phyloP scores from a whole-genome alignment of 768 basidiomycete genomes.

The Leccinum subgranulosum region DNA sequence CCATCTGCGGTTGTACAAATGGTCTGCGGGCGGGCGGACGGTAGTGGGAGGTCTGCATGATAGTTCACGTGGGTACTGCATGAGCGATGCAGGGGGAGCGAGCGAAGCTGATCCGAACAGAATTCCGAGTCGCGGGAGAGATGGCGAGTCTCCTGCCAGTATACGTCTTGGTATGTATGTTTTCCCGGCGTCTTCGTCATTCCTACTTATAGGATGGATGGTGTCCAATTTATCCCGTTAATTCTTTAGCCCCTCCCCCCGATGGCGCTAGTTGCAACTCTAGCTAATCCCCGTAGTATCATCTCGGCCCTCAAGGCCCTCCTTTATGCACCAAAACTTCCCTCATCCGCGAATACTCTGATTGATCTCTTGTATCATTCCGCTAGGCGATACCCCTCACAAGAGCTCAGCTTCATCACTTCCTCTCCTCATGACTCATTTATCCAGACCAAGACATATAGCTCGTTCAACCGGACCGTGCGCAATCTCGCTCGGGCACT shows the following conservation, averaged over 20 bases:
- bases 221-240: not conserved
- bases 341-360: constrained; percentile 11
- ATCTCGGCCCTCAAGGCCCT: not conserved
- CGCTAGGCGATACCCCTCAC: constrained; percentile 18
- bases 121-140: too few species aligned
- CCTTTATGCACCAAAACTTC: not conserved
- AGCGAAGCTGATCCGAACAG: too few species aligned
- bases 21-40: too few species aligned
- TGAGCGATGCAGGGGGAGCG: too few species aligned
- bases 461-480: not conserved
- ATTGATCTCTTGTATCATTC: constrained; percentile 20
- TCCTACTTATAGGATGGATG: not conserved
- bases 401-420: constrained; percentile 23
- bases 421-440: constrained; percentile 27
- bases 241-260: not conserved
- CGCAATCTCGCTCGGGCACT: not conserved
- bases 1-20: too few species aligned
- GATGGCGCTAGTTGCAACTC: not conserved
- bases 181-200: too few species aligned
- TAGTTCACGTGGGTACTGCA: too few species aligned
- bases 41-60: too few species aligned
- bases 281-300: not conserved
- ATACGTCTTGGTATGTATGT: too few species aligned
- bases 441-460: constrained; percentile 6
- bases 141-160: too few species aligned